Percentiles rank a stretch among this genome's conserved stretches.
phyloP scores from a whole-genome alignment of 192 early-diverging fungal genomes.

The Gryganskiella cystojenkinii region DNA sequence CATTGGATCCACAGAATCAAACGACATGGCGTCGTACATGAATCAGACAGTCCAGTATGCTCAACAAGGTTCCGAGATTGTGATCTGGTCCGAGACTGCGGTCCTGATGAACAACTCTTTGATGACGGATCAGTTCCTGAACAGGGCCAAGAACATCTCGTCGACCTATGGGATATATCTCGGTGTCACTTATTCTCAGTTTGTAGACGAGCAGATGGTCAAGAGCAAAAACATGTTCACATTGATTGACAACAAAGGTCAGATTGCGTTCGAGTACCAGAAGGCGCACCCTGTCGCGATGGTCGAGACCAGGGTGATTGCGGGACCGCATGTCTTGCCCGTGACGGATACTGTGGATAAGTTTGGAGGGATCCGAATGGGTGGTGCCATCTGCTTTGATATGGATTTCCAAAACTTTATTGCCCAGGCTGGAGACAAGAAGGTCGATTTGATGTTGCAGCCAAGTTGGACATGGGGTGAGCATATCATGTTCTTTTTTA shows the following conservation, averaged over 20 bases:
- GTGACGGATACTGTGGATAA: slow-evolving; percentile 43
- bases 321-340: slow-evolving; percentile 50
- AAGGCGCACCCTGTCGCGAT: slow-evolving; percentile 58
- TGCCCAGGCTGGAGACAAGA: slow-evolving; percentile 50
- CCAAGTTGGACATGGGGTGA: slow-evolving; percentile 60
- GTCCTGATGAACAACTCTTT: background rate
- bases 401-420: slow-evolving; percentile 58
- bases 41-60: slow-evolving; percentile 38
- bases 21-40: slow-evolving; percentile 19
- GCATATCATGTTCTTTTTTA: background rate
- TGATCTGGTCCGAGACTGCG: slow-evolving; percentile 46
- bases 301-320: slow-evolving; percentile 41
- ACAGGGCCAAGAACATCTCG: slow-evolving; percentile 28
- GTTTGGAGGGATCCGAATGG: slow-evolving; percentile 51
- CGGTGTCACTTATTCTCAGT: slow-evolving; percentile 40
- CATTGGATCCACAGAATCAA: slow-evolving; percentile 7
- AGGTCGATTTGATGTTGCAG: slow-evolving; percentile 59
- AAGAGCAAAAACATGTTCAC: slow-evolving; percentile 54
- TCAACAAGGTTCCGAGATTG: slow-evolving; percentile 33
- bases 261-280: slow-evolving; percentile 52
- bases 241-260: slow-evolving; percentile 38
- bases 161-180: slow-evolving; percentile 31
- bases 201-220: background rate
- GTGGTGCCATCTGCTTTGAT: slow-evolving; percentile 60
- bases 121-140: background rate